Evolutionary conservation across 768 basidiomycete genomes (phyloP).

Genomic region (Tricholoma sp.): DNA sequence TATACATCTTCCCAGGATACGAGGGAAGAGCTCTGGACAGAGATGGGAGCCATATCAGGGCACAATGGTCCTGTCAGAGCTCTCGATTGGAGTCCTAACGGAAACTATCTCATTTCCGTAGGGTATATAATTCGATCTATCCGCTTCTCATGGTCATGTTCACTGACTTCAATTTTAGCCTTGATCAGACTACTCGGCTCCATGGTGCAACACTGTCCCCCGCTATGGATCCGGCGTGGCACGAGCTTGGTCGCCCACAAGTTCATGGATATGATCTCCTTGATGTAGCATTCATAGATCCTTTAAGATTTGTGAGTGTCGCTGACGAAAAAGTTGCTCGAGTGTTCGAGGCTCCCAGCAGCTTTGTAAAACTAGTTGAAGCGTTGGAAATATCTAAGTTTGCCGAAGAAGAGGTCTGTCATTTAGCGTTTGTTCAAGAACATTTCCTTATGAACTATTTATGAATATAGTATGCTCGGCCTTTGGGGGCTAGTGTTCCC

Average conservation of each 20-base stretch:
- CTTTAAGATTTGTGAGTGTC: slow-evolving; percentile 80
- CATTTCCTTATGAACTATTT: background rate
- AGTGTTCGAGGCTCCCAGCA: slow-evolving; percentile 85
- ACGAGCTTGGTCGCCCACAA: slow-evolving; percentile 89
- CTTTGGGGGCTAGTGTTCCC: slow-evolving; percentile 83
- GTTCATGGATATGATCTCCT: slow-evolving; percentile 95
- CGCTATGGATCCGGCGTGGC: slow-evolving; percentile 45
- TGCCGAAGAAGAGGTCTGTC: slow-evolving; percentile 44
- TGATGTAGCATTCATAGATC: slow-evolving; percentile 68
- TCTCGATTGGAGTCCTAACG: slow-evolving; percentile 81
- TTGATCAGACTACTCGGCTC: slow-evolving; percentile 90
- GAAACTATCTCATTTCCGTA: slow-evolving; percentile 81
- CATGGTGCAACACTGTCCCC: slow-evolving; percentile 52
- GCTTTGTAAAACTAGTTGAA: slow-evolving; percentile 66
- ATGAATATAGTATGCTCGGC: slow-evolving; percentile 45
- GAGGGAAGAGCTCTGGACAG: slow-evolving; percentile 56
- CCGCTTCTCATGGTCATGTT: background rate
- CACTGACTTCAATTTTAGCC: slow-evolving; percentile 34
- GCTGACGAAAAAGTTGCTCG: slow-evolving; percentile 96
- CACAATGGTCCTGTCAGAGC: slow-evolving; percentile 79
- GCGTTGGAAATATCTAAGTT: slow-evolving; percentile 44
- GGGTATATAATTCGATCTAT: slow-evolving; percentile 46
- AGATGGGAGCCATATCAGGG: slow-evolving; percentile 77
- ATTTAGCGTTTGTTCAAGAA: background rate
- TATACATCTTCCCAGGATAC: slow-evolving; percentile 23